Evolutionary conservation across 345 rosid species (phyloP), one percentile per base, ranked within the genome.

Genomic region (Boechera divaricarpa): DNA sequence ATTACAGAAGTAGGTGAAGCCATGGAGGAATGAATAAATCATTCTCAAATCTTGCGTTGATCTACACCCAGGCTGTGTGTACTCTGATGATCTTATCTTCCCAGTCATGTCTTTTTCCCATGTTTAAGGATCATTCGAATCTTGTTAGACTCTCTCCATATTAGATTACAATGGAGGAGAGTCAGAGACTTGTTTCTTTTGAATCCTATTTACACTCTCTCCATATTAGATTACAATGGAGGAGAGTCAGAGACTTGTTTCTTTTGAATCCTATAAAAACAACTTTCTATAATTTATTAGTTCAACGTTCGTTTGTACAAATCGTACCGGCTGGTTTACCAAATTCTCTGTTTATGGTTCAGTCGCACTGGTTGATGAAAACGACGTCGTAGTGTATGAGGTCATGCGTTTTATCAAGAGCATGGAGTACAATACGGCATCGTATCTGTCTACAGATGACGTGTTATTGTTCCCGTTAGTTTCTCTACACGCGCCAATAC

Each of bases 11-110:
- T 79, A 0, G 82, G 75, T 28, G 91, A 91, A 67, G 91, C 85
- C 2, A 91, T 91, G 97, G 97, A 91, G 77, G 95, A 89, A 75
- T 89, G 70, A 85, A 63, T 56, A 5, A 85, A 63, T 38, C 24
- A 56, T 47, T 48, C 58, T 70, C 59, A 54, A 61, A 36, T 15
- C 61, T 59, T 56, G 41, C 13, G 47, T 35, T 75, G 13, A 73
- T 73, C 29, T 33, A 42, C 18, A 44, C 28, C 24, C 13, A 63
- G 67, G 52, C 67, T 1, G 12, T 45, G 2, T 64, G 69, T 4
- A 33, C 38, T 35, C 48, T 62, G 35, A 60, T 60, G 33, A 52
- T 73, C 15, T 52, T 33, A 51, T 51, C 21, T 67, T 52, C 70
- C 18, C 47, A 54, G 42, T 64, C 66, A 47, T 63, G 31, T 56